Base-by-base conservation (phyloP, 371 early-diverging fungal species). In the Parasitella parasitica region DNA sequence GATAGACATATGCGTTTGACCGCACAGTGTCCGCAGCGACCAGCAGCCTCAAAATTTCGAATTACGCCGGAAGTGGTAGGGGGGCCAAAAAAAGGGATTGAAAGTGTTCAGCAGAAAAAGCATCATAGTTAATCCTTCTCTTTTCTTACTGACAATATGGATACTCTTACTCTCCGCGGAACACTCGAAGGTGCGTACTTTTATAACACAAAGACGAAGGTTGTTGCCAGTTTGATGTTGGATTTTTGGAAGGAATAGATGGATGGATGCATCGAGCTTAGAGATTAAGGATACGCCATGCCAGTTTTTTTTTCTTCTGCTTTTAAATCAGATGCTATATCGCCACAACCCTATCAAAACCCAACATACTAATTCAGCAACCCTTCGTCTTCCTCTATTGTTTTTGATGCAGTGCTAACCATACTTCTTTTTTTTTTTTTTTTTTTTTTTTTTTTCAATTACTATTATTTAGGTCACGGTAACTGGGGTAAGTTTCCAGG, bases 131-230 rank as follows among this genome's bases (percentile, higher is more conserved):
- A 68, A 72, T 65, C 76, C 69, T 68, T 63, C 76, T 72, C 67
- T 76, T 75, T 76, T 68, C 60, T 68, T 66, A 62, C 61, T 65
- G 66, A 66, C 73, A 72, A 65, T 60, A 76, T 76, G 78, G 86
- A 86, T 69, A 77, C 83, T 64, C 78, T 86, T 61, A 72, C 78
- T 57, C 78, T 84, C 70, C 82, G 86, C 66, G 87, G 85, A 64
- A 75, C 71, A 64, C 75, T 78, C 53, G 71, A 75, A 78, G 78
- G 78, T 78, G 72, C 48, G 63, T 66, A 56, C 28, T 26, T n/a
- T 26, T 16, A 59, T 20, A 48, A 37, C 24, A 26, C 48, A 16
- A 54, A 59, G 60, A 39, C 57, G 55, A 69, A 63, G 50, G 34
- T 51, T 55, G 16, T 57, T 69, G 67, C 64, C 58, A 69, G 13